Conservation (phyloP, 495 filamentous ascomycete genomes). For the Aspergillus hancockii region DNA sequence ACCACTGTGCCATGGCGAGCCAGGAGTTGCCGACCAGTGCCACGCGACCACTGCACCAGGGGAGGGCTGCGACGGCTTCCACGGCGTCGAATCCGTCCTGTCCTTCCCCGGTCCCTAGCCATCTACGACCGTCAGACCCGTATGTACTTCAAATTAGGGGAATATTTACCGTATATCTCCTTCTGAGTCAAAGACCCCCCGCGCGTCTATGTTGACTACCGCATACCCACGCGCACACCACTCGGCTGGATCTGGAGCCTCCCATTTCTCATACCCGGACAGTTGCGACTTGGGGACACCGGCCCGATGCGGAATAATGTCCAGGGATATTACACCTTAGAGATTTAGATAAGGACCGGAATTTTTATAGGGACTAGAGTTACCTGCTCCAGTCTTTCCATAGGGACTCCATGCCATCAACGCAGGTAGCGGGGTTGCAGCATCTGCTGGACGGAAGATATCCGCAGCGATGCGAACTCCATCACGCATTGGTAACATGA, state of each 20-base stretch:
- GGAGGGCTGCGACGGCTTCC: constrained; percentile 19
- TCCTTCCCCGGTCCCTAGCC: too few relatives aligned
- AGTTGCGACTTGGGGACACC: constrained; percentile 23
- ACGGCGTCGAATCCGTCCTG: constrained; percentile 27
- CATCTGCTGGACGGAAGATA: constrained; percentile 27
- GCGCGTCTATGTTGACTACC: constrained; percentile 40
- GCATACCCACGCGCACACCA: constrained; percentile 43
- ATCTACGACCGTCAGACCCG: too few relatives aligned
- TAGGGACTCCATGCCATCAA: constrained; percentile 36
- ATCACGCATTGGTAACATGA: constrained; percentile 18
- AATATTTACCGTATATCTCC: constrained; percentile 27
- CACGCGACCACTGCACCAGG: constrained; percentile 27
- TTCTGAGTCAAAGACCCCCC: constrained; percentile 37
- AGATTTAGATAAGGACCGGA: too few relatives aligned
- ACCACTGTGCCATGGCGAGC: constrained; percentile 39
- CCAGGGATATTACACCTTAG: not conserved
- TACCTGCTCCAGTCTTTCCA: constrained; percentile 30
- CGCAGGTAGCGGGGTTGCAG: constrained; percentile 28
- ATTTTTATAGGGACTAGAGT: too few relatives aligned
- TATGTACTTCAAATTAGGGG: too few relatives aligned
- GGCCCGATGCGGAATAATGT: not conserved
- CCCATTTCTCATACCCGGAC: constrained; percentile 37
- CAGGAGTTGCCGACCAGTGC: constrained; percentile 23
- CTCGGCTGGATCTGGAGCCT: constrained; percentile 44
- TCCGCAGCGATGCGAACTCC: constrained; percentile 26